A percentile compares a stretch with the other conserved stretches of the same genome.
Evolutionary conservation across 2,329 filamentous ascomycete genomes (phyloP).

Genomic region (Dactylellina haptotyla): DNA sequence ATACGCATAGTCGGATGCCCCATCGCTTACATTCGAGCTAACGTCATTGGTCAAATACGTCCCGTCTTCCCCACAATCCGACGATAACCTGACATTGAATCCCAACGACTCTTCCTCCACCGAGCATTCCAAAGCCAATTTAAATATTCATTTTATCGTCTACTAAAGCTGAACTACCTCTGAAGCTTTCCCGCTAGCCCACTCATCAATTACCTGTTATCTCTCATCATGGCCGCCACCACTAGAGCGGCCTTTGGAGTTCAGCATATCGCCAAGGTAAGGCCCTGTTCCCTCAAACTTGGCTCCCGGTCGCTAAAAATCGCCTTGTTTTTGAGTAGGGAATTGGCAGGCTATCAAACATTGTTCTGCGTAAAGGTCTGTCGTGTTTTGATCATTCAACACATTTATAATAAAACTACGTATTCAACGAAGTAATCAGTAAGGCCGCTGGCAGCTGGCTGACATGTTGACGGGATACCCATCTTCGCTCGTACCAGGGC

Average conservation of each 20-base stretch:
- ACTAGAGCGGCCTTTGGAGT: constrained; percentile 49
- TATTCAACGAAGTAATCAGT: too few relatives aligned
- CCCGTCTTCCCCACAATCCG: constrained; percentile 11
- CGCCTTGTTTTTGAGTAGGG: constrained; percentile 27
- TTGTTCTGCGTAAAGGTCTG: constrained; percentile 42
- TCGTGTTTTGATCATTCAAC: constrained; percentile 37
- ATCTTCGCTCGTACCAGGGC: constrained; percentile 1
- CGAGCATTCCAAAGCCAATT: background rate
- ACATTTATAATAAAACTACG: constrained; percentile 5
- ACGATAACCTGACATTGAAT: constrained; percentile 10
- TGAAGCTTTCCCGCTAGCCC: background rate
- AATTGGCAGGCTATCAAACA: constrained; percentile 50
- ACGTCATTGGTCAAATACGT: constrained; percentile 25
- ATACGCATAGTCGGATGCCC: background rate
- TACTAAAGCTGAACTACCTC: background rate
- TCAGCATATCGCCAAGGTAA: constrained; percentile 51
- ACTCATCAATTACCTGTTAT: background rate
- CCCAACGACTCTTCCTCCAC: background rate
- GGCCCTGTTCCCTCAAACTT: constrained; percentile 7
- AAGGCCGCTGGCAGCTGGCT: too few relatives aligned
- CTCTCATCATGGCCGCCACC: constrained; percentile 29
- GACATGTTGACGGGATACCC: background rate
- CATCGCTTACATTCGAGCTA: constrained; percentile 39
- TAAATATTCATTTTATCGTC: background rate
- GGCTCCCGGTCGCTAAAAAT: constrained; percentile 26